Evolutionary conservation across 192 early-diverging fungal species (phyloP), one percentile per base, ranked within the genome.

Genomic region (Martensiomyces pterosporus): DNA sequence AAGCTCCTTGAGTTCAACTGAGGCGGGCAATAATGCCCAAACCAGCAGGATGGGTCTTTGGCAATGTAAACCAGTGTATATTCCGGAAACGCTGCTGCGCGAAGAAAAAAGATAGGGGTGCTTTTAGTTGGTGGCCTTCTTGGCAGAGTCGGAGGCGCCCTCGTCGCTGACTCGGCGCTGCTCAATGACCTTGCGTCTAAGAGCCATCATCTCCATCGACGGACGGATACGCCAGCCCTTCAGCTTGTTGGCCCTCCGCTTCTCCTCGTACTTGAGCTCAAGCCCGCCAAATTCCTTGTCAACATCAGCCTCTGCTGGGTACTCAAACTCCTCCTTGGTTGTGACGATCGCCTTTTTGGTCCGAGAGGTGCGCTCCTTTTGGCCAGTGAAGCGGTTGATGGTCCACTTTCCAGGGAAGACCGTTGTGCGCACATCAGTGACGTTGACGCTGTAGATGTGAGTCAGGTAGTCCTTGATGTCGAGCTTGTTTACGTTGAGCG

Each of bases 401-500:
- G 55, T 64, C 23, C 56, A 52, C 19, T 61, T 68, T 26, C 87
- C 87, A 17, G 82, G 77, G 65, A 92, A 90, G 70, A 91, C 92
- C 75, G 89, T 82, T 7, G 92, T 97, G 45, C 92, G 86, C 12
- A 97, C 87, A 56, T 91, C 89, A 16, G 82, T 80, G 7, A 97
- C 79, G 27, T 75, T 79, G 22, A 94, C 76, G 40, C 83, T 77
- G 67, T 97, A 97, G 23, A 95, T 82, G 47, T 88, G 80, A 41
- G 80, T 65, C 19, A 97, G 82, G 53, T 91, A 91, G 43, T 85
- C 83, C 34, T 80, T 78, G 60, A 97, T 90, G 61, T 97, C 94
- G 33, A 97, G 79, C 75, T 97, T 97, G 85, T 95, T 97, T 53
- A 88, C 70, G 22, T 82, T 77, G 21, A 85, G 85, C 22, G 94